Base-by-base conservation (phyloP, 176 grass and related monocot genomes). In the Coix lacrymajobi region DNA sequence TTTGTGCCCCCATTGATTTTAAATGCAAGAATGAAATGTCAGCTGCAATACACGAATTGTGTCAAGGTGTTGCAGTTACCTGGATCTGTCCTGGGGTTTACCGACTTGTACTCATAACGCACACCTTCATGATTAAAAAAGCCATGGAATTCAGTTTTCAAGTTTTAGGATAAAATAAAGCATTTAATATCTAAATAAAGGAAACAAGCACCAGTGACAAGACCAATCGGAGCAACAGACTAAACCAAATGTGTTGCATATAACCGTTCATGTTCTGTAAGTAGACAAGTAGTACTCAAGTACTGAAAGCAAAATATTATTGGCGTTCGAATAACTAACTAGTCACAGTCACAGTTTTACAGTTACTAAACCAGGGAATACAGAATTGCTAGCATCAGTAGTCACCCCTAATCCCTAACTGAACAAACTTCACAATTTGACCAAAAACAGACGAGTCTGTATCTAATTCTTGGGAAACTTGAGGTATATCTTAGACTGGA, bases 31-130 rank as follows among this genome's bases (percentile, higher is more conserved):
- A 75, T 20, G 5, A 28, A 14, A 60, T 69, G 4, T 7, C 13
- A 43, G 24, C 3, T 63, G 22, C 3, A 72, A 45, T 22, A 62
- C 28, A 54, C 0, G 4, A 13, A 48, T 39, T 82, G 22, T 62
- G 17, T n/a, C 43, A 52, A 34, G 33, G 13, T 41, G 39, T 43
- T 31, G 40, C 71, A n/a, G 32, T 62, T 78, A 98, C 92, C 87
- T 88, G 87, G 75, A 88, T 90, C 83, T 15, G 44, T 95, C 26
- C 82, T 63, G 58, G 94, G 88, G 28, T 95, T 86, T 69, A 98
- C 88, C 34, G 95, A 83, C 79, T 85, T 98, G 88, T 98, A 95
- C 84, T 98, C 92, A 22, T 93, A 95, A 66, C 90, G 82, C 79
- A 98, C 84, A 76, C 88, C 95, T 98, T 61, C 79, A 66, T 46